Percentiles rank a stretch among this genome's conserved stretches.
Evolutionary conservation across 2,329 filamentous ascomycete species (phyloP).

Genomic region (Fusarium sp.): DNA sequence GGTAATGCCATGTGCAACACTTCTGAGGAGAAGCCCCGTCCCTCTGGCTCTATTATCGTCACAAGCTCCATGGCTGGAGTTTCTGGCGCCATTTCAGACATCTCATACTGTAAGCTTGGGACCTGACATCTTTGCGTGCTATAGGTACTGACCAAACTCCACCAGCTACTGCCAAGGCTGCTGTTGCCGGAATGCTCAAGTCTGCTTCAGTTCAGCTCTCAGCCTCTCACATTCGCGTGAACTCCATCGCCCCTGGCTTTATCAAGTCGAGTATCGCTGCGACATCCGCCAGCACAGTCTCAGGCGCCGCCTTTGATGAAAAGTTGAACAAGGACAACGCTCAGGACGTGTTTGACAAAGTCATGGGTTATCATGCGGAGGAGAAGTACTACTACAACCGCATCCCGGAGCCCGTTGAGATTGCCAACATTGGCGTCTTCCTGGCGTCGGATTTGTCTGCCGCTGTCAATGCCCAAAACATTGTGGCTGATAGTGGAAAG

Average conservation of each 20-base stretch:
- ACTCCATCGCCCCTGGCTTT: conserved; percentile 21
- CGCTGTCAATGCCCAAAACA: conserved; percentile 27
- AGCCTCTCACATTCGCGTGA: conserved; percentile 21
- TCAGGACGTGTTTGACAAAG: neutral
- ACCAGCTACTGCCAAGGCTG: conserved; percentile 16
- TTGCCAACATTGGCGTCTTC: conserved; percentile 32
- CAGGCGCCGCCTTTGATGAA: neutral
- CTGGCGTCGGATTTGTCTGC: conserved; percentile 25
- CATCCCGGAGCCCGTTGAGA: conserved; percentile 24
- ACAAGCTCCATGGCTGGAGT: neutral
- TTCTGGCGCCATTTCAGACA: neutral
- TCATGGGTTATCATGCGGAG: neutral
- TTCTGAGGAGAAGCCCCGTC: neutral
- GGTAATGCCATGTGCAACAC: conserved; percentile 26
- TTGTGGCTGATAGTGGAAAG: conserved; percentile 30
- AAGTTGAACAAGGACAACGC: neutral
- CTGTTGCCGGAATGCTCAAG: conserved; percentile 11
- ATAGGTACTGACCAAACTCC: neutral
- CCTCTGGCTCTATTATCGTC: neutral
- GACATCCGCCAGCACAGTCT: neutral
- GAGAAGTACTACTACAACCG: conserved; percentile 29
- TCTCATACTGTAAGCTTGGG: neutral
- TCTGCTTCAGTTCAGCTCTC: conserved; percentile 24
- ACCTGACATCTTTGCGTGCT: neutral
- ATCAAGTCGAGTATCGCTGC: neutral